phyloP scores from a whole-genome alignment of 768 basidiomycete species.

The Tylopilus balloui region DNA sequence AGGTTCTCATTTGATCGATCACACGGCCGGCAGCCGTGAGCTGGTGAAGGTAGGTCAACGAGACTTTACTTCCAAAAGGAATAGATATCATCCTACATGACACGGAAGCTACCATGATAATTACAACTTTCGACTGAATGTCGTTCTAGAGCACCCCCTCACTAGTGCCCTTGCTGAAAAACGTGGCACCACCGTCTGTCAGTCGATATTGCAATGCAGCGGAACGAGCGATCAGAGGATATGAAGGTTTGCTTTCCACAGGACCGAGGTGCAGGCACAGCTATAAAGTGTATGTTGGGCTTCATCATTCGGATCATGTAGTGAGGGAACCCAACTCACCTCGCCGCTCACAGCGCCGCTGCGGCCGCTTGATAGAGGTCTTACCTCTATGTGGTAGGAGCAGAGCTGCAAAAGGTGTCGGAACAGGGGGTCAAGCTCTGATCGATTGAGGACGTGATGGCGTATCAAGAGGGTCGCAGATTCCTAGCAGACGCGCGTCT shows the following conservation, averaged over 20 bases:
- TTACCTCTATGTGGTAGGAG: conserved; percentile 67
- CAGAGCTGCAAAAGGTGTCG: conserved; percentile 56
- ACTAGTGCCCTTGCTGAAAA: conserved; percentile 72
- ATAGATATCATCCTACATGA: background rate
- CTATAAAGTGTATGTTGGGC: conserved; percentile 32
- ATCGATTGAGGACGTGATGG: conserved; percentile 53
- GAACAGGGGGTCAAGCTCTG: conserved; percentile 58
- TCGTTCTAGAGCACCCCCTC: conserved; percentile 51
- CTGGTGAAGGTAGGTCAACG: background rate
- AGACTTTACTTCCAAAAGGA: background rate
- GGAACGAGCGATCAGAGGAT: conserved; percentile 45
- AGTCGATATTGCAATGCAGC: conserved; percentile 67
- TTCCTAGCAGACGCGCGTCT: conserved; percentile 32
- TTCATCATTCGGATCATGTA: background rate
- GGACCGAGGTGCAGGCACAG: conserved; percentile 60
- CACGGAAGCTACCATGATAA: too few species aligned
- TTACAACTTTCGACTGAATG: background rate
- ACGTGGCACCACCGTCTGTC: conserved; percentile 58
- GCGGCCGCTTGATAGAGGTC: conserved; percentile 65
- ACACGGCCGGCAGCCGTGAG: background rate
- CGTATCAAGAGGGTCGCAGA: conserved; percentile 56
- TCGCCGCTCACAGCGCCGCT: conserved; percentile 79
- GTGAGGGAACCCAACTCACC: conserved; percentile 35
- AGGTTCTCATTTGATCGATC: background rate
- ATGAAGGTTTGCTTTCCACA: conserved; percentile 27